Evolutionary conservation across 164 flowering plant species (phyloP), one percentile per base, ranked within the genome.

Genomic region (Santalum album): DNA sequence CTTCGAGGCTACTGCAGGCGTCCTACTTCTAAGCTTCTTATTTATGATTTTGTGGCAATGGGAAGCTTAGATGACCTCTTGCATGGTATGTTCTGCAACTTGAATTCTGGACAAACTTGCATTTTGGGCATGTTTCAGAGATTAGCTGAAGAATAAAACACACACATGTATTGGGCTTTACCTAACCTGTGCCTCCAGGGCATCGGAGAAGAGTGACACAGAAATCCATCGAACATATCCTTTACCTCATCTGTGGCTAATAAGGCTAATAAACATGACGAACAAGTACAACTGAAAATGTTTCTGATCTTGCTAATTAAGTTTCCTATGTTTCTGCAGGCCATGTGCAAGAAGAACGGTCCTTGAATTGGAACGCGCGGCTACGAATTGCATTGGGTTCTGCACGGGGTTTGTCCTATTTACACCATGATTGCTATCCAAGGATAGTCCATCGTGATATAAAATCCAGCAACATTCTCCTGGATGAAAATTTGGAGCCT

Each of bases 371-470:
- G 98, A 78, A 65, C 62, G 76, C 72, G 22, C 90, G 98, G 35
- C 56, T 92, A 42, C 74, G 55, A 45, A 79, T 89, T 68, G 91
- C 96, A 40, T 65, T 84, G 35, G 96, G 98, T 57, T 83, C 98
- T 34, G 96, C 98, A 1, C 68, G 94, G 23, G 99, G 96, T 18
- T 42, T 92, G 55, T 82, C 96, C 24, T 92, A 92, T 69, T 68
- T 92, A 55, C 99, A 92, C 66, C 99, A 92, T 63, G 99, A 92
- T 60, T 92, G 99, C 68, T 72, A 67, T 51, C 96, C 99, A 22
- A 77, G 71, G 55, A 82, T 92, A 47, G 69, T 92, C 48, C 99
- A 92, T 44, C 78, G 89, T 22, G 99, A 92, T 61, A 84, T 92
- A 62, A 92, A 92, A 62, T 86, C 96, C 17, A 92, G 96, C 80